phyloP scores from a whole-genome alignment of 2,329 filamentous ascomycete species.

The Aspergillus sp. region DNA sequence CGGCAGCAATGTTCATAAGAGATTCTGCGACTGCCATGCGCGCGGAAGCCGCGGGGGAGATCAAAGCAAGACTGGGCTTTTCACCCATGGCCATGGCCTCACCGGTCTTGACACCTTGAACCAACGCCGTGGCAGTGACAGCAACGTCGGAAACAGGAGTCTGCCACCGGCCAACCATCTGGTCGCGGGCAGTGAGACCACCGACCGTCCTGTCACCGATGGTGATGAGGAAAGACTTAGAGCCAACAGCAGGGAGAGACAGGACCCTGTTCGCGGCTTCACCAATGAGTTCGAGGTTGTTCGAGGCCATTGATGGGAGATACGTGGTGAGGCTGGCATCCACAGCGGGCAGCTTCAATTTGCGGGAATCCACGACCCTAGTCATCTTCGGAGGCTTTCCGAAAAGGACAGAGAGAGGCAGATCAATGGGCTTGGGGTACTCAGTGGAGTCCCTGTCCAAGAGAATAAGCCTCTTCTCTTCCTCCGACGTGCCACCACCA shows the following conservation, averaged over 20 bases:
- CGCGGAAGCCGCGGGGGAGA: constrained; percentile 85
- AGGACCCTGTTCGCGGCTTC: constrained; percentile 82
- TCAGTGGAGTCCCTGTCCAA: constrained; percentile 76
- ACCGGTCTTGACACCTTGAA: constrained; percentile 71
- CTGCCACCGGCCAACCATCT: constrained; percentile 97
- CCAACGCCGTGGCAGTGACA: constrained; percentile 82
- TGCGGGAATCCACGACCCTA: constrained; percentile 69
- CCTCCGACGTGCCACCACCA: constrained; percentile 65
- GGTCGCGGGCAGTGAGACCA: constrained; percentile 83
- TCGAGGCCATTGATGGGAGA: constrained; percentile 57
- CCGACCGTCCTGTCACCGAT: constrained; percentile 93
- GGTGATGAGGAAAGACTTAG: constrained; percentile 95
- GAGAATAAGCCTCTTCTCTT: constrained; percentile 73
- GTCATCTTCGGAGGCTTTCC: constrained; percentile 83
- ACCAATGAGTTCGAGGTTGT: constrained; percentile 50
- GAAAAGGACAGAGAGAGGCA: constrained; percentile 86
- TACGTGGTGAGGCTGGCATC: constrained; percentile 72
- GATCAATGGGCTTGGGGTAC: constrained; percentile 77
- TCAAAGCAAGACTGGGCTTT: constrained; percentile 83
- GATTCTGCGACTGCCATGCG: constrained; percentile 96
- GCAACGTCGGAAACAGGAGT: constrained; percentile 91
- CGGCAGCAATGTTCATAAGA: constrained; percentile 88
- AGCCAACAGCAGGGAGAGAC: constrained; percentile 85
- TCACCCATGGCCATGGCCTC: constrained; percentile 99
- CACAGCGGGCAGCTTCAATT: constrained; percentile 68